These are phyloP conservation scores for Botrytis fragariae DNA, from an alignment of 2,329 filamentous ascomycete species.

Conservation along the genomic window DNA sequence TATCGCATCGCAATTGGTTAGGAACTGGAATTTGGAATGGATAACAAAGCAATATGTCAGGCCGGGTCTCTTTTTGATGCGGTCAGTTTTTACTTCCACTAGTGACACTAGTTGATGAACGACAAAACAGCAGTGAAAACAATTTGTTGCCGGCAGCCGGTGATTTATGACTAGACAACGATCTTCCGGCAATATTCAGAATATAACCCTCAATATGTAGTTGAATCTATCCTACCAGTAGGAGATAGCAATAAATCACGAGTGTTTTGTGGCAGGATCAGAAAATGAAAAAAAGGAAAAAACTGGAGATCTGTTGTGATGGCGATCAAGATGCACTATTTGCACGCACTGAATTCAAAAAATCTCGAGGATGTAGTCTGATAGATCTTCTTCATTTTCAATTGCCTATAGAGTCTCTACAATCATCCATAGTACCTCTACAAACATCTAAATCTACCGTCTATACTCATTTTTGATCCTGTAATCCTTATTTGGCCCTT, in stretches of 20 bases:
- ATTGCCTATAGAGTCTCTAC: too few species aligned
- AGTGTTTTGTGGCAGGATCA: too few species aligned
- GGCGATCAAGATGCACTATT: background rate
- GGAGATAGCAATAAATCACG: background rate
- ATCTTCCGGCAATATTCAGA: background rate
- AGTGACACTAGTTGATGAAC: background rate
- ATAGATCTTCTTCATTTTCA: background rate
- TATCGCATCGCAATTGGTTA: background rate
- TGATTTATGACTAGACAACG: background rate
- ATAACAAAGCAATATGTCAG: background rate
- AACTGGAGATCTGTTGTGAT: background rate
- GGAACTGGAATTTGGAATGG: too few species aligned
- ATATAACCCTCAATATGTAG: background rate
- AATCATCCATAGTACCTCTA: background rate
- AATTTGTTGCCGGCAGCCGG: background rate
- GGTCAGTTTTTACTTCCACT: background rate
- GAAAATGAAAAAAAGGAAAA: background rate
- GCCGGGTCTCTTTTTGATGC: background rate
- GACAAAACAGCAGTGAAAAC: background rate
- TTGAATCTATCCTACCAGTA: background rate
- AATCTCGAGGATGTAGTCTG: background rate
- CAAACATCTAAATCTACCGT: background rate
- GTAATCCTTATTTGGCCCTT: conserved; percentile 73
- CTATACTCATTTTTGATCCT: conserved; percentile 54
- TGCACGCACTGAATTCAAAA: background rate